Percentiles rank a stretch among this genome's conserved stretches.
Evolutionary conservation across 176 grass and related monocot species (phyloP).

Genomic region (Poa pratensis): DNA sequence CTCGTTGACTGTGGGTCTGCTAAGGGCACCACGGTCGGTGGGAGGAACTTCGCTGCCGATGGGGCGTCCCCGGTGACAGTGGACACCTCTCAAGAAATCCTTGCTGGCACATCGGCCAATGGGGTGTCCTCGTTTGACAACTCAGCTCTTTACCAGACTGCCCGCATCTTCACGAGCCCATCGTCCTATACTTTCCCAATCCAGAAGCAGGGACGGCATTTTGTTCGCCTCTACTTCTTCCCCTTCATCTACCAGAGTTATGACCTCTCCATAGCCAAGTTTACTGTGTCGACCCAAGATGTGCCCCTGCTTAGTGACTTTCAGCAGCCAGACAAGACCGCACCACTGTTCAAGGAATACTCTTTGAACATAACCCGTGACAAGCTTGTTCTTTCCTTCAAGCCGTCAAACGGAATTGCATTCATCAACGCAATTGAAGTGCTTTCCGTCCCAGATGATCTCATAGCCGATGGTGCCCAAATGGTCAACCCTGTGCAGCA

Average conservation of each 20-base stretch:
- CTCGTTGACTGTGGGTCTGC: conserved; percentile 81
- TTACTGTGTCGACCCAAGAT: conserved; percentile 88
- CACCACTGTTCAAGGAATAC: conserved; percentile 81
- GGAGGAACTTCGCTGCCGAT: conserved; percentile 71
- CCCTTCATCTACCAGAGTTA: conserved; percentile 77
- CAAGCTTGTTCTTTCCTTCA: conserved; percentile 80
- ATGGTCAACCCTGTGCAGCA: conserved; percentile 62
- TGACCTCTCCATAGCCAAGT: conserved; percentile 71
- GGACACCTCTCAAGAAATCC: conserved; percentile 57
- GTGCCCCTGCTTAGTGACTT: conserved; percentile 75
- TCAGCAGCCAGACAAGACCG: conserved; percentile 61
- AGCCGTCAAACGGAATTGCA: conserved; percentile 69
- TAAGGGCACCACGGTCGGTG: conserved; percentile 60
- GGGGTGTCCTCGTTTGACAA: conserved; percentile 57
- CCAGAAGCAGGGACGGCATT: conserved; percentile 81
- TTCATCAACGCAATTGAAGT: conserved; percentile 94
- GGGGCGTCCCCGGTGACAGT: conserved; percentile 57
- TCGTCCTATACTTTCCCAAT: conserved; percentile 88
- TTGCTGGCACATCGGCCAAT: conserved; percentile 58
- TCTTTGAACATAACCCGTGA: conserved; percentile 72
- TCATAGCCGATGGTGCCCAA: conserved; percentile 52
- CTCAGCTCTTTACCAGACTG: conserved; percentile 65
- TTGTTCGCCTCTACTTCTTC: conserved; percentile 87
- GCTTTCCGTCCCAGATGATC: conserved; percentile 75
- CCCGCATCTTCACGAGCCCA: conserved; percentile 70